phyloP scores from a whole-genome alignment of 345 rosid genomes.

The Populus nigra region DNA sequence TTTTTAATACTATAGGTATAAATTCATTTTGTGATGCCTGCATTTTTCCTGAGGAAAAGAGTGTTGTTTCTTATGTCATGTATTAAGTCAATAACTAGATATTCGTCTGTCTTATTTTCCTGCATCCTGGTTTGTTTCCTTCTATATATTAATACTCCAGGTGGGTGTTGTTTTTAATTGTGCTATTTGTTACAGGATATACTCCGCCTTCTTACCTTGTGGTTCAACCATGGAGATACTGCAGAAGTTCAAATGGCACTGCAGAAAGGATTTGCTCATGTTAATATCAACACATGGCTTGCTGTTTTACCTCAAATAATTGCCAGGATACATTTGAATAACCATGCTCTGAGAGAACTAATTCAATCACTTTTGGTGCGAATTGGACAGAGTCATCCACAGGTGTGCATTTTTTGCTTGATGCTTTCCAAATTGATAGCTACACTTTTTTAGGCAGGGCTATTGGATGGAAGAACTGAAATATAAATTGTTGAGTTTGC shows the following conservation, averaged over 20 bases:
- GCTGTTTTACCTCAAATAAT: constrained; percentile 97
- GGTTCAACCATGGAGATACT: constrained; percentile 98
- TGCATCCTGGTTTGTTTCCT: neutral
- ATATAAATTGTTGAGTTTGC: neutral
- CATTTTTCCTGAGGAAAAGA: neutral
- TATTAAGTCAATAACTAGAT: neutral
- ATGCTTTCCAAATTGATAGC: neutral
- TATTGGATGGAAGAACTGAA: neutral
- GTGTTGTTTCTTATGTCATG: neutral
- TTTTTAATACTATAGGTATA: neutral
- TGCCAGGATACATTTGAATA: constrained; percentile 98
- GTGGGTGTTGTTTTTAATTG: constrained; percentile 8
- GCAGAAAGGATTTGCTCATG: constrained; percentile 75
- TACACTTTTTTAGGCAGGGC: neutral
- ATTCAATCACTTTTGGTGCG: constrained; percentile 93
- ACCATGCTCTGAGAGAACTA: constrained; percentile 84
- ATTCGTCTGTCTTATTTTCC: neutral
- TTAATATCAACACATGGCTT: constrained; percentile 96
- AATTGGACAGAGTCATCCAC: constrained; percentile 94
- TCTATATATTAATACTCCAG: neutral
- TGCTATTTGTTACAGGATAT: constrained; percentile 65
- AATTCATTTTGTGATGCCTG: neutral
- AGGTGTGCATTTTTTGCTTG: constrained; percentile 49
- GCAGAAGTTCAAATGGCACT: constrained; percentile 87
- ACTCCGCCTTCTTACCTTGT: constrained; percentile 93